Conservation (phyloP, 2,329 filamentous ascomycete genomes). For the Penicillium hesseltinei region DNA sequence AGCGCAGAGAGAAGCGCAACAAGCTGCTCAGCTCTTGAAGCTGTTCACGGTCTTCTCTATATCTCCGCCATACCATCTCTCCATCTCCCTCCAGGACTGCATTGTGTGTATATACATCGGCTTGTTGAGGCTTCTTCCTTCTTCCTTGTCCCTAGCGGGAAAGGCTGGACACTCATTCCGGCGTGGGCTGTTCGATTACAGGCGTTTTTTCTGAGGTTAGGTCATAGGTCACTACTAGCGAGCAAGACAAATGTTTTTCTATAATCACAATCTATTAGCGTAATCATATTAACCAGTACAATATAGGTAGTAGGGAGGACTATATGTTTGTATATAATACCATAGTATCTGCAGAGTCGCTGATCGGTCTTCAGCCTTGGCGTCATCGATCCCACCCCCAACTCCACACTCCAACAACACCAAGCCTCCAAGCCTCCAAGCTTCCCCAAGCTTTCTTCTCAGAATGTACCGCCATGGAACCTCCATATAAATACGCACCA, state of each 20-base stretch:
- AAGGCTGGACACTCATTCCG: conserved; percentile 3
- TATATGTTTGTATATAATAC: too few relatives aligned
- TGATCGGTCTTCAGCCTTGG: background rate
- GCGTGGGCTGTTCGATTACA: conserved; percentile 11
- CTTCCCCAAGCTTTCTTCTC: background rate
- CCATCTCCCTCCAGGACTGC: conserved; percentile 1
- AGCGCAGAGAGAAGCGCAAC: conserved; percentile 92
- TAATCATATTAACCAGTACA: background rate
- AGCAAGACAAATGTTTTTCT: conserved; percentile 8
- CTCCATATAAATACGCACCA: conserved; percentile 12
- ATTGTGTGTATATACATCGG: conserved; percentile 1
- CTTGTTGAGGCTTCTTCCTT: conserved; percentile 1
- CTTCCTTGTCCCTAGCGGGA: conserved; percentile 1
- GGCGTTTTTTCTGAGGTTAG: conserved; percentile 19
- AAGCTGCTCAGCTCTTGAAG: conserved; percentile 47
- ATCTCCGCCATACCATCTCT: conserved; percentile 4
- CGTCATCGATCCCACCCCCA: conserved; percentile 5
- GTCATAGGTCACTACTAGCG: conserved; percentile 13
- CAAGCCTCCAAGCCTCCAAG: background rate
- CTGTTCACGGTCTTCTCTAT: conserved; percentile 6
- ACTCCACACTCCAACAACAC: conserved; percentile 4
- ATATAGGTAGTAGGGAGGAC: background rate
- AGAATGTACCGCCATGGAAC: conserved; percentile 18
- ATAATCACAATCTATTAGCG: background rate
- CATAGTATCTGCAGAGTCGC: background rate